Evolutionary conservation across 345 rosid genomes (phyloP).

Genomic region (Eucalyptus regnans): DNA sequence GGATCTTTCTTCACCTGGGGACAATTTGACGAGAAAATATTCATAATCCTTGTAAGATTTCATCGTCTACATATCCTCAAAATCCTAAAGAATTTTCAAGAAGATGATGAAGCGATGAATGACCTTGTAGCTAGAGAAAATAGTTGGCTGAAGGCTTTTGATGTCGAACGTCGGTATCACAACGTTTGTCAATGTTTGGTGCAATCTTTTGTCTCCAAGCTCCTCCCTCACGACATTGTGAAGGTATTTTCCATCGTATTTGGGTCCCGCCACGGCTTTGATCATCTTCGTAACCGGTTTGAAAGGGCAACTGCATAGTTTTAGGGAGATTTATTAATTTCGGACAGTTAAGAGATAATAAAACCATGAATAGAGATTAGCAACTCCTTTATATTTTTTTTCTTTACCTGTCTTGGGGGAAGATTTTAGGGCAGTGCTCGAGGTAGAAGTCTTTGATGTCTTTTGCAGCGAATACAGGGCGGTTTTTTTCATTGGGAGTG

Average conservation of each 20-base stretch:
- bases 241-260: constrained; percentile 15
- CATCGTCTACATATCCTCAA: not conserved
- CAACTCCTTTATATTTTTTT: not conserved
- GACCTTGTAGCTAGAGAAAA: constrained; percentile 15
- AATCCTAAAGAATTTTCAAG: not conserved
- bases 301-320: not conserved
- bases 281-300: not conserved
- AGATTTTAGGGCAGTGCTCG: constrained; percentile 7
- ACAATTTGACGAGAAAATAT: not conserved
- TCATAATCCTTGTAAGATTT: not conserved
- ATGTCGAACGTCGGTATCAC: constrained; percentile 28
- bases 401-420: constrained; percentile 6
- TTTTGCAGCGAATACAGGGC: constrained; percentile 26
- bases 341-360: not conserved
- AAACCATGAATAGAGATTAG: not conserved
- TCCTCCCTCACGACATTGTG: constrained; percentile 5
- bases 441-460: constrained; percentile 17
- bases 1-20: constrained; percentile 2
- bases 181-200: constrained; percentile 17
- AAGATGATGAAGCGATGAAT: not conserved
- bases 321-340: not conserved
- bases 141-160: constrained; percentile 16
- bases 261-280: constrained; percentile 10
- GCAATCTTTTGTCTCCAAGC: constrained; percentile 7
- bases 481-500: constrained; percentile 8